These are phyloP conservation scores for Ophiostoma triangulosporum DNA, from an alignment of 2,329 filamentous ascomycete genomes.

Conservation along the genomic window DNA sequence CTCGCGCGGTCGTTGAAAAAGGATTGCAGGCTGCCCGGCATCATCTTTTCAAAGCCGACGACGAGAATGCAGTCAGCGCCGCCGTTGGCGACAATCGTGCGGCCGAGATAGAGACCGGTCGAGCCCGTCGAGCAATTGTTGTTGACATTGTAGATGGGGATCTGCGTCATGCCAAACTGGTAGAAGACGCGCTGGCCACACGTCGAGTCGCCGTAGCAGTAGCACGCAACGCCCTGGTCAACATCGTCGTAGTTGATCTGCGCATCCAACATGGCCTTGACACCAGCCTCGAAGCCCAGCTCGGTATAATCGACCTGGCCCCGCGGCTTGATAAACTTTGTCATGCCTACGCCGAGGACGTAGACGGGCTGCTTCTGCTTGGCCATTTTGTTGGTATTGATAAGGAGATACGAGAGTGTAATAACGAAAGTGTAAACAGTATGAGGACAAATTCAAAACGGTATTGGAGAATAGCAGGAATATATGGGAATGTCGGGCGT, in stretches of 20 bases:
- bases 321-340: slow-evolving; percentile 95
- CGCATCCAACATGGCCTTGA: slow-evolving; percentile 75
- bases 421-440: background rate
- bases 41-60: slow-evolving; percentile 98
- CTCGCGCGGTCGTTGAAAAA: slow-evolving; percentile 78
- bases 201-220: slow-evolving; percentile 92
- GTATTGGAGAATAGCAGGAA: too few relatives aligned
- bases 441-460: too few relatives aligned
- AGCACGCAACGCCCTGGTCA: slow-evolving; percentile 90
- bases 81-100: slow-evolving; percentile 66
- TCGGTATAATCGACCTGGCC: slow-evolving; percentile 92
- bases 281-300: slow-evolving; percentile 80
- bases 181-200: slow-evolving; percentile 96
- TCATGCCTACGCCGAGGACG: slow-evolving; percentile 96
- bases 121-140: slow-evolving; percentile 98
- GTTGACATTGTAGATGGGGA: slow-evolving; percentile 96
- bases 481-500: background rate
- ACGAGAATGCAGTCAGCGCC: slow-evolving; percentile 81
- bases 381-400: slow-evolving; percentile 27
- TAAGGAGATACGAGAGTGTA: background rate
- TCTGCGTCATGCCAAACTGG: slow-evolving; percentile 94
- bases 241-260: slow-evolving; percentile 96
- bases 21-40: slow-evolving; percentile 68
- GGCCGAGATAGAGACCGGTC: slow-evolving; percentile 73
- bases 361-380: slow-evolving; percentile 49